Evolutionary conservation across 2,329 filamentous ascomycete genomes (phyloP).

Genomic region (Colletotrichum sp.): DNA sequence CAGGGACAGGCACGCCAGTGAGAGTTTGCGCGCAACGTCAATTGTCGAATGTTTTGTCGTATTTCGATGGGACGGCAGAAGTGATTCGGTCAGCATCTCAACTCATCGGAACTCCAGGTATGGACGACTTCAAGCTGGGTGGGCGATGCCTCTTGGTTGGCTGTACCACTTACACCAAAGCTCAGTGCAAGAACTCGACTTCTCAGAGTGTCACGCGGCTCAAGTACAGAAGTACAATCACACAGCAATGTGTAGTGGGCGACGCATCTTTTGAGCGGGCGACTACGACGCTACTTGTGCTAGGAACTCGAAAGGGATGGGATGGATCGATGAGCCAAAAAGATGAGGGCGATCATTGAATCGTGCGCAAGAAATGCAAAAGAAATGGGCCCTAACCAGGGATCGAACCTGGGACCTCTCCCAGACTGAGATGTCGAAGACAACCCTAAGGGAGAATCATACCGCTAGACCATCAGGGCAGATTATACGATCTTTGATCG

Average conservation of each 20-base stretch:
- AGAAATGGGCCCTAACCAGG: conserved; percentile 9
- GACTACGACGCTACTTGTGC: too few species aligned
- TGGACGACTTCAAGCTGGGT: not conserved
- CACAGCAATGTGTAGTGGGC: too few species aligned
- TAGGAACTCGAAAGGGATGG: too few species aligned
- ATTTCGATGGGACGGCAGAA: not conserved
- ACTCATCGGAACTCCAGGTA: not conserved
- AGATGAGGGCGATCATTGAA: too few species aligned
- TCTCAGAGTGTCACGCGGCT: not conserved
- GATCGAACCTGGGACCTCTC: conserved; percentile 21
- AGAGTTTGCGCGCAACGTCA: not conserved
- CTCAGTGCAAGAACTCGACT: not conserved
- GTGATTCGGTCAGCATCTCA: not conserved
- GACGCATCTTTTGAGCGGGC: too few species aligned
- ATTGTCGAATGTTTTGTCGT: not conserved
- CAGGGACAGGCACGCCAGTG: not conserved
- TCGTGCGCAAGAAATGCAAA: not conserved
- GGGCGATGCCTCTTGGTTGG: not conserved
- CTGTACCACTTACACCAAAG: not conserved
- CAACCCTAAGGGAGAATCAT: conserved; percentile 20
- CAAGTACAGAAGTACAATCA: not conserved
- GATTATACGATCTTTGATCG: accelerated
- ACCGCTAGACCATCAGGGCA: conserved; percentile 21
- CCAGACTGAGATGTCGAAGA: not conserved
- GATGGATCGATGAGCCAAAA: too few species aligned